Evolutionary conservation across 805 yeast genomes (phyloP).

Genomic region (Suhomyces vadensis): DNA sequence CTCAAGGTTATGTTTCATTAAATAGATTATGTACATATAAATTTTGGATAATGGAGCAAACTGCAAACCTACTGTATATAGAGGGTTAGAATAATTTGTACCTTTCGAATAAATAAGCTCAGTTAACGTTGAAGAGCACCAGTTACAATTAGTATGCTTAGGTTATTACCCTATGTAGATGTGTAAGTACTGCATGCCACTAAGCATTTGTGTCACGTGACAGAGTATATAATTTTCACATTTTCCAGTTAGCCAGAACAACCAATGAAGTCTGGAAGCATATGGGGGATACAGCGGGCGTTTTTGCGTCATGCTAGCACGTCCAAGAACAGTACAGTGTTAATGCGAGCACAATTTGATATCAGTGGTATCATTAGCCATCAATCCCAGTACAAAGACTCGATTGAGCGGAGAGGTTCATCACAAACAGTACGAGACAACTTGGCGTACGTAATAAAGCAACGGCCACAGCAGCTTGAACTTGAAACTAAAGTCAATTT

Average conservation of each 20-base stretch:
- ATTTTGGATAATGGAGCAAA: too few species aligned
- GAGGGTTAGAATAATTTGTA: too few species aligned
- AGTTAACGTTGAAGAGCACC: too few species aligned
- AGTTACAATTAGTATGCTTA: too few species aligned
- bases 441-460: conserved; percentile 27
- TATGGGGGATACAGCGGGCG: background rate
- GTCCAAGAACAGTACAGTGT: conserved; percentile 15
- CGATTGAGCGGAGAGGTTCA: conserved; percentile 30
- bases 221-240: background rate
- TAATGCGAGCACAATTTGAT: conserved; percentile 27
- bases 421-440: conserved; percentile 16
- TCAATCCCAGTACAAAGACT: conserved; percentile 21
- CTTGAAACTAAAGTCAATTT: conserved; percentile 23
- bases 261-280: too few species aligned
- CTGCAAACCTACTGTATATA: too few species aligned
- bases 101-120: too few species aligned
- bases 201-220: background rate
- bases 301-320: conserved; percentile 8
- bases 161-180: too few species aligned
- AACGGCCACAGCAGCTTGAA: conserved; percentile 26
- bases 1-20: conserved; percentile 11
- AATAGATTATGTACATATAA: background rate
- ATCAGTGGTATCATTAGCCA: conserved; percentile 23
- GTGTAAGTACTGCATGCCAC: too few species aligned
- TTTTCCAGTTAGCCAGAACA: background rate